A percentile compares a stretch with the other conserved stretches of the same genome.
Conservation (phyloP, 1,284 basidiomycete genomes). For the Coniferiporia sulphurascens region DNA sequence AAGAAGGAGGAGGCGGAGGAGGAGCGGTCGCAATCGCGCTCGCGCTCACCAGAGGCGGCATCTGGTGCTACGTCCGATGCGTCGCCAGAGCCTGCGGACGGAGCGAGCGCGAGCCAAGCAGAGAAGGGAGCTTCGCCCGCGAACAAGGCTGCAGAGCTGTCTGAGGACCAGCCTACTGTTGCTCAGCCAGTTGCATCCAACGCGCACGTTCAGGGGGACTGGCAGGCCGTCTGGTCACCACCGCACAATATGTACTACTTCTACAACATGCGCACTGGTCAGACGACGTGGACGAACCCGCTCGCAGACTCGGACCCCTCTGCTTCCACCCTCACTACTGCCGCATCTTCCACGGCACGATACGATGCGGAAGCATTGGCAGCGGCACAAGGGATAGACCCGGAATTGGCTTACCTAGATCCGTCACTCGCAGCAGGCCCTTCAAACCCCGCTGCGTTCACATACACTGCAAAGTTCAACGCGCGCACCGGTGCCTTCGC, state of each 20-base stretch:
- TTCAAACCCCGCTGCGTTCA: conserved; percentile 38
- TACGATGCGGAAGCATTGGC: conserved; percentile 59
- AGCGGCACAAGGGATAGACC: conserved; percentile 76
- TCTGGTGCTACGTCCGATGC: conserved; percentile 5
- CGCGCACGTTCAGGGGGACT: conserved; percentile 37
- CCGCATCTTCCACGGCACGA: conserved; percentile 25
- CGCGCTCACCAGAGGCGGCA: conserved; percentile 3
- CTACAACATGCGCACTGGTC: conserved; percentile 72
- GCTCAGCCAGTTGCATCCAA: conserved; percentile 21
- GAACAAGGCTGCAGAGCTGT: conserved; percentile 13
- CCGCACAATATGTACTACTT: conserved; percentile 86
- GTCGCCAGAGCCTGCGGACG: not conserved
- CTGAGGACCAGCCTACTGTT: no score
- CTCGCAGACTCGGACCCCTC: conserved; percentile 34
- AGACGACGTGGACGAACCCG: conserved; percentile 89
- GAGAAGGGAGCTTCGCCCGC: conserved; percentile 11
- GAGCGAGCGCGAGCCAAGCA: not conserved
- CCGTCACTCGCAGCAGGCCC: conserved; percentile 55
- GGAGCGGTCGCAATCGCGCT: not conserved
- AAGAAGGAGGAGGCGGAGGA: not conserved
- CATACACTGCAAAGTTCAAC: conserved; percentile 76
- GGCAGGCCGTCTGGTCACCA: conserved; percentile 86
- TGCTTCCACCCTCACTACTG: conserved; percentile 22
- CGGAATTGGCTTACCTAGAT: conserved; percentile 76
- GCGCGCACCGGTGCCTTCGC: conserved; percentile 80